These are phyloP conservation scores for Escovopsis sp. DNA, from an alignment of 2,329 filamentous ascomycete genomes.

Conservation along the genomic window DNA sequence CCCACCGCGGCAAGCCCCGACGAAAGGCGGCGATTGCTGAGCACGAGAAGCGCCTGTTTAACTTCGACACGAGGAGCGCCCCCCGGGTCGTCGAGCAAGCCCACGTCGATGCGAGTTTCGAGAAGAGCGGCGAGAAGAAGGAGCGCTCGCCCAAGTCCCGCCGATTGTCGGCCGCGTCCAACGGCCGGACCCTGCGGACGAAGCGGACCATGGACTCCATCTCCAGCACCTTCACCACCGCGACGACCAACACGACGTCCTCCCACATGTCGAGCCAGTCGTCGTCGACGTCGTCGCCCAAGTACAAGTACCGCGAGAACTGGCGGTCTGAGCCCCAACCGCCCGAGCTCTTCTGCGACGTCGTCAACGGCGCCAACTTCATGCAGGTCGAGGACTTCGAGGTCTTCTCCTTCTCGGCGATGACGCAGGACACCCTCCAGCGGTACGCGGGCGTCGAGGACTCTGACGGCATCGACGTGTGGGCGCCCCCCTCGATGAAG, in stretches of 20 bases:
- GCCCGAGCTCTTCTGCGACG: slow-evolving; percentile 5
- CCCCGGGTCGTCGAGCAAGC: background rate
- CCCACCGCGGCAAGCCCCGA: slow-evolving; percentile 1
- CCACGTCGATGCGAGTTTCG: background rate
- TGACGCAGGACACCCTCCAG: slow-evolving; percentile 3
- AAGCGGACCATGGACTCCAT: background rate
- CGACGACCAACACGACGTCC: background rate
- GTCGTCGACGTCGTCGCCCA: slow-evolving; percentile 2
- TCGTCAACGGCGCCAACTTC: slow-evolving; percentile 3
- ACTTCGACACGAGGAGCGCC: slow-evolving; percentile 3
- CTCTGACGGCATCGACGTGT: slow-evolving; percentile 3
- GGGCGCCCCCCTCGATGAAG: slow-evolving; percentile 2
- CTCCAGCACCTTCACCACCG: background rate
- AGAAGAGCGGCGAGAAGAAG: slow-evolving; percentile 2
- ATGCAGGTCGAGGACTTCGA: slow-evolving; percentile 6
- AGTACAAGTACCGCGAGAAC: slow-evolving; percentile 2
- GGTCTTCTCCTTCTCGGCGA: slow-evolving; percentile 4
- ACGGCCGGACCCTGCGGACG: background rate
- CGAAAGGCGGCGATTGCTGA: slow-evolving; percentile 4
- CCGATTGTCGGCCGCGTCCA: background rate
- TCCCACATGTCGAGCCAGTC: slow-evolving; percentile 2
- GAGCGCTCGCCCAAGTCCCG: background rate
- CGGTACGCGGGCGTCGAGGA: slow-evolving; percentile 3
- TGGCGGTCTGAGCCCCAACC: slow-evolving; percentile 6
- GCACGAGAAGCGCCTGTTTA: slow-evolving; percentile 3